These are phyloP conservation scores for Aspergillus fischeri DNA, from an alignment of 2,329 filamentous ascomycete genomes.

Conservation along the genomic window DNA sequence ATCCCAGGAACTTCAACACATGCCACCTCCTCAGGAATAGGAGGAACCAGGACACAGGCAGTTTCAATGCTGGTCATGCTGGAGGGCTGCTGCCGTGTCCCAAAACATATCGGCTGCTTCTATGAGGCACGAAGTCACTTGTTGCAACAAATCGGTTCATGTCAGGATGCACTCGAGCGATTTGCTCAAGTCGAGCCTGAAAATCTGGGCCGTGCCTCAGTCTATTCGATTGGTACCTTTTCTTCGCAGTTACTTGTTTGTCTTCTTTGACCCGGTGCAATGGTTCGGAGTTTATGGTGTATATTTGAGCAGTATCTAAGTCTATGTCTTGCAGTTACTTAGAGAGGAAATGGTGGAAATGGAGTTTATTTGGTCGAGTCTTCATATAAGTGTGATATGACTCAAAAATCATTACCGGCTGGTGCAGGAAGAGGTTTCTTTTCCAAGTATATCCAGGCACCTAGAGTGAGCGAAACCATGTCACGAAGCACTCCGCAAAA, in stretches of 20 bases:
- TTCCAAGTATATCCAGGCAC: background rate
- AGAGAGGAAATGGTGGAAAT: slow-evolving; percentile 11
- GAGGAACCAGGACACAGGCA: background rate
- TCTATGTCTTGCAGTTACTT: slow-evolving; percentile 3
- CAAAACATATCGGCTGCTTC: background rate
- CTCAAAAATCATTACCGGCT: background rate
- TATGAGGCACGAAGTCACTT: slow-evolving; percentile 11
- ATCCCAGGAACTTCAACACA: slow-evolving; percentile 10
- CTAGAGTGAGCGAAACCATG: background rate
- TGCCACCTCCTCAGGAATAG: background rate
- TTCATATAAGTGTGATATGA: background rate
- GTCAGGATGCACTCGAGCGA: background rate
- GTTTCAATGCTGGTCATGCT: slow-evolving; percentile 11
- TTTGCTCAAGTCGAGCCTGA: background rate
- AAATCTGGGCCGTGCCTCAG: background rate
- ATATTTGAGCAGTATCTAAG: background rate
- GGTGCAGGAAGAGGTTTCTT: background rate
- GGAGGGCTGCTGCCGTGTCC: slow-evolving; percentile 5
- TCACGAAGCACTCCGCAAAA: background rate
- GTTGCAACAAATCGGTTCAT: background rate
- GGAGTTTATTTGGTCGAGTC: slow-evolving; percentile 9
- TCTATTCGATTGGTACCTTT: background rate
- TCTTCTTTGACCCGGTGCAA: background rate
- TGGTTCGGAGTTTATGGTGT: background rate
- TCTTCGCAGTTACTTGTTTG: background rate